Conservation (phyloP, 352 stramenopile genomes). For the Globisporangium paroecandrum region DNA sequence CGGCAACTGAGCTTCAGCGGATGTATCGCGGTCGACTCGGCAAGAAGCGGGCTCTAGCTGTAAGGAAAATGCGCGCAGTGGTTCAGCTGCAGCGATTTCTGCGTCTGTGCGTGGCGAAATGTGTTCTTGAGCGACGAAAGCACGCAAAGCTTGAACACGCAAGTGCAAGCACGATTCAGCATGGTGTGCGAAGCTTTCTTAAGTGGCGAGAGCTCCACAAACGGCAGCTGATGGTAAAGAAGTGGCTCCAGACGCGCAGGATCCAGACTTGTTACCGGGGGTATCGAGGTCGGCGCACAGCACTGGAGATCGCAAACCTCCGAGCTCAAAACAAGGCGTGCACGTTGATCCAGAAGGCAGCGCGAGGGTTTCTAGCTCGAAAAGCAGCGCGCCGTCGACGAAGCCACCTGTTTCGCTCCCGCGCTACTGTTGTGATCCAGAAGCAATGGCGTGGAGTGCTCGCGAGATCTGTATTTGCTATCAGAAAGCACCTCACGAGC, state of each 20-base stretch:
- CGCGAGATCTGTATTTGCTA: constrained; percentile 7
- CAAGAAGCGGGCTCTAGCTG: neutral
- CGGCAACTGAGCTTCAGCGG: constrained; percentile 41
- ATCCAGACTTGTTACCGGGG: constrained; percentile 47
- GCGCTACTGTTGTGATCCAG: constrained; percentile 19
- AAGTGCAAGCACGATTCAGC: constrained; percentile 35
- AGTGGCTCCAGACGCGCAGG: constrained; percentile 36
- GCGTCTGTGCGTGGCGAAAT: constrained; percentile 24
- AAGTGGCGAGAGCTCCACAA: constrained; percentile 2
- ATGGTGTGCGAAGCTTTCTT: constrained; percentile 28
- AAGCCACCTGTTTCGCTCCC: neutral
- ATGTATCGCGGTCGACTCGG: constrained; percentile 23
- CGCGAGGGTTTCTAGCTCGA: constrained; percentile 18
- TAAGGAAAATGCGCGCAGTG: constrained; percentile 20
- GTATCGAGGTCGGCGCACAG: constrained; percentile 23
- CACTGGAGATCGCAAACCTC: neutral
- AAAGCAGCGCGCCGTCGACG: constrained; percentile 21
- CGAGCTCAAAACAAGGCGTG: constrained; percentile 13
- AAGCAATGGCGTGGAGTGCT: constrained; percentile 26
- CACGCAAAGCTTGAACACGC: constrained; percentile 10
- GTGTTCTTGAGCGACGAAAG: constrained; percentile 14
- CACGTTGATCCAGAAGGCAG: constrained; percentile 23
- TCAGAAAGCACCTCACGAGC: neutral
- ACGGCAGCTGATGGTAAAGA: constrained; percentile 13
- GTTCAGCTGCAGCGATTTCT: constrained; percentile 32